Evolutionary conservation across 2,329 filamentous ascomycete species (phyloP).

Genomic region (Talaromyces sp.): DNA sequence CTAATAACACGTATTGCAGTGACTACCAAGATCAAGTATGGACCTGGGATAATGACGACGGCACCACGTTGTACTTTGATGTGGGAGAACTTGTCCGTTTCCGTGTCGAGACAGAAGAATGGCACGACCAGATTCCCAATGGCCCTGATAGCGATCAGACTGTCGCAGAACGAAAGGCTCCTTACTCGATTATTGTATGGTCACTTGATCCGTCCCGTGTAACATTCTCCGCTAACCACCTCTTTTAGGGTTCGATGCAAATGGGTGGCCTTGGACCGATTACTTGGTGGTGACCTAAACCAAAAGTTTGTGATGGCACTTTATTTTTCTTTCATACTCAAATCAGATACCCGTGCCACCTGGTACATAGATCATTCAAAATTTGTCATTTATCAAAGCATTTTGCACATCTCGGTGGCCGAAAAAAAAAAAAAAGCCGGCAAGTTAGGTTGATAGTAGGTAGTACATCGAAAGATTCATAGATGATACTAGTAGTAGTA

Average conservation of each 20-base stretch:
- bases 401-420: not conserved
- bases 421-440: too few species aligned
- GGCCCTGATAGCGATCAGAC: constrained; percentile 67
- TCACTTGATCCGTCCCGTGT: not conserved
- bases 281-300: constrained; percentile 47
- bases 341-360: constrained; percentile 28
- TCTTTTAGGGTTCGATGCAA: constrained; percentile 48
- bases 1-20: constrained; percentile 48
- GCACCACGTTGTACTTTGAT: constrained; percentile 80
- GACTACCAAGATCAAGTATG: constrained; percentile 77
- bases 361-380: constrained; percentile 13
- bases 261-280: constrained; percentile 49
- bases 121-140: constrained; percentile 82
- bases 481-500: too few species aligned
- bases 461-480: too few species aligned
- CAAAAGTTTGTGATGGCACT: not conserved
- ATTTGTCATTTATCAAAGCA: constrained; percentile 12
- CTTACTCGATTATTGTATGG: constrained; percentile 50
- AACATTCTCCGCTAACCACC: constrained; percentile 4
- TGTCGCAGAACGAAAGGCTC: constrained; percentile 61
- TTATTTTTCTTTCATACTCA: constrained; percentile 20
- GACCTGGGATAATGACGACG: constrained; percentile 77
- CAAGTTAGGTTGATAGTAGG: too few species aligned
- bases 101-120: constrained; percentile 82
- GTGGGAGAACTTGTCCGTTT: constrained; percentile 86